phyloP scores from a whole-genome alignment of 2,329 filamentous ascomycete species.

The Epichloe typhina region DNA sequence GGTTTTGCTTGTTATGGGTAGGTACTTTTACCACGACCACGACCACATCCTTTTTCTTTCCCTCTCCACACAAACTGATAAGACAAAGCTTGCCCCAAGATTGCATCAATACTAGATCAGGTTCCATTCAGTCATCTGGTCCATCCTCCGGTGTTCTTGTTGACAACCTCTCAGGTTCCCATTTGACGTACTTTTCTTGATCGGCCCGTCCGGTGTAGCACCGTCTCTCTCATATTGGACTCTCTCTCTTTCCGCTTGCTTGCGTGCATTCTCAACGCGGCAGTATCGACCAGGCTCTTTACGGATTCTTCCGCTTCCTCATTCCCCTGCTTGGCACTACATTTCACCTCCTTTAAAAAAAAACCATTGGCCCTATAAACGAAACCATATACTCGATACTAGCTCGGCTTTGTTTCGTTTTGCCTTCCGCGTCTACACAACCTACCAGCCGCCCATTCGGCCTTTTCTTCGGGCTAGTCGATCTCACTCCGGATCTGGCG shows the following conservation, averaged over 20 bases:
- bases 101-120: background rate
- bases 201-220: no score
- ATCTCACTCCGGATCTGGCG: background rate
- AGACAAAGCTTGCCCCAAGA: conserved; percentile 1
- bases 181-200: background rate
- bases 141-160: background rate
- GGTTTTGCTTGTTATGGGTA: no score
- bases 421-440: background rate
- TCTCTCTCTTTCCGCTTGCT: no score
- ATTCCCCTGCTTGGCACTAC: no score
- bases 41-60: no score
- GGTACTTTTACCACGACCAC: no score
- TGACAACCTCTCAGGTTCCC: background rate
- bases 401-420: background rate
- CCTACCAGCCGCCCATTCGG: background rate
- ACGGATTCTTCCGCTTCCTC: no score
- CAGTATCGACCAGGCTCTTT: no score
- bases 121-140: background rate
- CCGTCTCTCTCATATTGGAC: no score
- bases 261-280: background rate
- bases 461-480: background rate
- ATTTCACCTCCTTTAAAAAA: background rate
- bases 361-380: background rate
- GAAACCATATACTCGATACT: background rate
- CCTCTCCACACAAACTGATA: background rate